Conservation (phyloP, 345 rosid genomes). For the Citrus mangshanensis region DNA sequence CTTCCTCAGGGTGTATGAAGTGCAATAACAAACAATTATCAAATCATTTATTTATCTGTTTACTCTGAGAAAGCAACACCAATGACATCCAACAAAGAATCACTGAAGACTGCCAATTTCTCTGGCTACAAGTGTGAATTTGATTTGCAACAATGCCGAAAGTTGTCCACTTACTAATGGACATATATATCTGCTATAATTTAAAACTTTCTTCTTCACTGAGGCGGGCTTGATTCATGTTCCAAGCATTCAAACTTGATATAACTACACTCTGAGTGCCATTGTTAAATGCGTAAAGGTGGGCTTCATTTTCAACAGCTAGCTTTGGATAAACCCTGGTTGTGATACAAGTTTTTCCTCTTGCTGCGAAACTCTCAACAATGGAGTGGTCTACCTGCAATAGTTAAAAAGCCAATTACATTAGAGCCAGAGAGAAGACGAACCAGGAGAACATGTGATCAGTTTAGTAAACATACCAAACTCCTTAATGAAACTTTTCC, state of each 20-base stretch:
- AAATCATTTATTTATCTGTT: background rate
- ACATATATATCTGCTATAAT: background rate
- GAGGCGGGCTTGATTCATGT: conserved; percentile 50
- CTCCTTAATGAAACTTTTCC: conserved; percentile 52
- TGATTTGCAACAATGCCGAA: background rate
- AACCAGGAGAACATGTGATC: background rate
- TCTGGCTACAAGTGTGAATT: background rate
- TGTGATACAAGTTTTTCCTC: conserved; percentile 55
- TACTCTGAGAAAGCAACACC: background rate
- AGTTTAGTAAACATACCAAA: conserved; percentile 38
- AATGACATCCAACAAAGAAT: background rate
- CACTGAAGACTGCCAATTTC: background rate
- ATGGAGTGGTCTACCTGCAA: conserved; percentile 47
- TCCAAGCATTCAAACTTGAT: conserved; percentile 56
- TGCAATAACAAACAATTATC: background rate
- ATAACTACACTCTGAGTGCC: conserved; percentile 38
- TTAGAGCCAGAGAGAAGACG: background rate
- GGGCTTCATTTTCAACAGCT: conserved; percentile 37
- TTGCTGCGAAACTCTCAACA: conserved; percentile 52
- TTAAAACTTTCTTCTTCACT: conserved; percentile 6
- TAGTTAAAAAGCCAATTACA: background rate
- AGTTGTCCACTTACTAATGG: background rate
- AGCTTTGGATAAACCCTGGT: conserved; percentile 56
- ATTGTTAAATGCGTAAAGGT: conserved; percentile 45
- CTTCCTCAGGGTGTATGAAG: background rate